Evolutionary conservation across 1,284 basidiomycete genomes (phyloP), one percentile per base, ranked within the genome.

Genomic region (Microbotryum intermedium): DNA sequence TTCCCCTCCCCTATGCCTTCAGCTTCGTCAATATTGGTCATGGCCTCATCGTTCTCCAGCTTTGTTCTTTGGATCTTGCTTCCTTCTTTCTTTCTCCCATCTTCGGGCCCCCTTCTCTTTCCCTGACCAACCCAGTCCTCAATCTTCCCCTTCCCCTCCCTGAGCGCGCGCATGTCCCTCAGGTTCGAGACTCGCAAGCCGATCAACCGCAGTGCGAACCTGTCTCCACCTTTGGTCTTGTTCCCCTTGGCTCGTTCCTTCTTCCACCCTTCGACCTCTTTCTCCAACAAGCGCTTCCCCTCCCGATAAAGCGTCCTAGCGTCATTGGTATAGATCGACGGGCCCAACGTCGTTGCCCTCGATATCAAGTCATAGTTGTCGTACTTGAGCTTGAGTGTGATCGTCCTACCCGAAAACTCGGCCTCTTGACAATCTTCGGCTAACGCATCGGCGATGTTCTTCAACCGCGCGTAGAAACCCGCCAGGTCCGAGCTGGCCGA

Each of bases 281-380:
- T 64, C 56, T 63, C 59, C 6, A 72, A 54, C 6, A 70, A 55
- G 21, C 45, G n/a, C 18, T 64, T 50, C 4, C 66, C 71, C 50
- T 65, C 57, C 3, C 60, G 50, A 50, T 55, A 52, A 25, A 68
- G 55, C 26, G 62, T 66, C 29, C 55, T 53, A 28, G 61, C 70
- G 13, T 57, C 55, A n/a, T 55, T 44, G 49, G 64, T 62, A 48
- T 53, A 62, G 20, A 23, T 66, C 57, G 52, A 51, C 57, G 55
- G 82, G 68, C 83, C 79, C 55, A 86, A 80, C 0, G 89, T 88
- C 71, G 84, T 86, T 3, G 90, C 85, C 28, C 90, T 82, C 1
- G 89, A 89, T 69, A 87, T 88, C 4, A 86, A 86, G 78, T 89
- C 82, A 72, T 83, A 90, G 1, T 83, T 88, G 69, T 88, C 83